These are phyloP conservation scores for Leishmania martiniquensis DNA, from an alignment of 208 protist species.

Conservation along the genomic window DNA sequence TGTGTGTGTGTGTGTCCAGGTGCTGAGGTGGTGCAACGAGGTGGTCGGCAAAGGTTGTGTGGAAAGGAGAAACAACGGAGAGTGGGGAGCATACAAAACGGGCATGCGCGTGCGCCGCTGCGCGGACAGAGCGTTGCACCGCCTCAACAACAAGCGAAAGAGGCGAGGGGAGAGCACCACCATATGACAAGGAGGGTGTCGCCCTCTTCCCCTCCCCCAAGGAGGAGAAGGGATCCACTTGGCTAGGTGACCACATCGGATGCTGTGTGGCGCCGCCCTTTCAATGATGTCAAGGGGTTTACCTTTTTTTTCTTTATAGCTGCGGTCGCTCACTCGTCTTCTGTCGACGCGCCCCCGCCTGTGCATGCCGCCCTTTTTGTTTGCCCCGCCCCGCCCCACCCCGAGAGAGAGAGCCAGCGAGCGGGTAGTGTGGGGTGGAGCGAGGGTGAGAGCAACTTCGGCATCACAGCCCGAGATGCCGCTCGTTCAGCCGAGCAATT, in stretches of 20 bases:
- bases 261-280: no score
- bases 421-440: not conserved
- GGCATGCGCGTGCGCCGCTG: not conserved
- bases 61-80: not conserved
- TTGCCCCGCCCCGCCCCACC: not conserved
- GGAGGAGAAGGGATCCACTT: no score
- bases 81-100: no score
- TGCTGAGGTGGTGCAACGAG: constrained; percentile 4
- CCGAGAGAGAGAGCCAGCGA: no score
- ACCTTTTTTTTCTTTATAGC: no score
- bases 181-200: not conserved
- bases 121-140: not conserved
- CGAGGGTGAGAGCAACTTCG: not conserved
- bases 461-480: constrained; percentile 22
- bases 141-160: not conserved
- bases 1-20: not conserved
- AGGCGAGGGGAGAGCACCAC: constrained; percentile 12
- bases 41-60: not conserved
- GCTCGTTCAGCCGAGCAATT: constrained; percentile 60
- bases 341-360: no score
- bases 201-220: no score
- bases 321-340: no score
- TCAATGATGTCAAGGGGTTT: no score
- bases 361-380: not conserved
- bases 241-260: no score